Evolutionary conservation across 1,139 yeast species (phyloP), one percentile per base, ranked within the genome.

Genomic region (Diutina ranongensis): DNA sequence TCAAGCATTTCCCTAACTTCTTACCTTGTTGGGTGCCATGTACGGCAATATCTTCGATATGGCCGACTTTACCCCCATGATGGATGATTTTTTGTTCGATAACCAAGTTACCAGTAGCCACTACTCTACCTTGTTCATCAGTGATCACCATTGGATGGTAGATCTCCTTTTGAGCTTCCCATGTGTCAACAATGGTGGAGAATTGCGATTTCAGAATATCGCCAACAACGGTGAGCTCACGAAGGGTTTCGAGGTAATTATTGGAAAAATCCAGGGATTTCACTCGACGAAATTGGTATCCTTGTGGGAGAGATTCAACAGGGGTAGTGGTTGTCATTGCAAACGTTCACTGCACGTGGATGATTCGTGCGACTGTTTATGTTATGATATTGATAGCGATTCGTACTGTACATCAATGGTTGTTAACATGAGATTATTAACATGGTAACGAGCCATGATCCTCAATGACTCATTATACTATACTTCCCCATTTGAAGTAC

Each of bases 41-140:
- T 4, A 92, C 95, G 0, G 97, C 85, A 49, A 92, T 89, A 59
- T 92, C 98, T 59, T 92, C 98, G 51, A 92, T 83, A 63, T 92
- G 98, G 4, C 97, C 98, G 12, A 87, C 95, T 46, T 71, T 62
- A 0, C 95, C 95, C 60, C 94, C 80, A 45, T 69, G 76, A 60
- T 89, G 97, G 45, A 83, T 80, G 49, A 80, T 54, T 55, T 83
- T 83, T 46, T 64, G 66, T 55, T 83, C 94, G 16, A 83, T 61
- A 12, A 70, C 52, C 34, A 70, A 58, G 73, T 68, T 69, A 1
- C 76, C 76, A 0, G 74, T 68, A 45, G 74, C 72, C 3, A 68
- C 74, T 4, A 83, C 62, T 5, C 69, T 55, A 12, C 61, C 78
- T 56, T 36, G 71, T 1, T 55, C 57, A 47, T 80, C 71, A 9